Percentiles rank a stretch among this genome's conserved stretches.
phyloP scores from a whole-genome alignment of 2,329 filamentous ascomycete species.

The Diaporthe sp. region DNA sequence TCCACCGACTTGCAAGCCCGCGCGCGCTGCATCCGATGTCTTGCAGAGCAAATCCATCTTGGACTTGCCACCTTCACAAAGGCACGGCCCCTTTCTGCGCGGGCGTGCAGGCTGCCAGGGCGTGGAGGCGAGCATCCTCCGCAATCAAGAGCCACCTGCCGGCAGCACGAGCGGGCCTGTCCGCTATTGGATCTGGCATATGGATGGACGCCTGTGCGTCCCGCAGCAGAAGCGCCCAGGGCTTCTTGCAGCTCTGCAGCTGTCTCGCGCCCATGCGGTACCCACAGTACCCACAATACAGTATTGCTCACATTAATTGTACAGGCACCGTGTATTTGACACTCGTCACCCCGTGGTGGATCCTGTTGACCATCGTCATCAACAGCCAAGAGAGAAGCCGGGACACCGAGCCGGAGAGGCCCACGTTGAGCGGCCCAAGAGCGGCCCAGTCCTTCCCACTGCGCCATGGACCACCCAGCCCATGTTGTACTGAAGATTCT shows the following conservation, averaged over 20 bases:
- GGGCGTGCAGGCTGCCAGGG: too few relatives aligned
- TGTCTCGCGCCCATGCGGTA: constrained; percentile 1
- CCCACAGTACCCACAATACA: constrained; percentile 7
- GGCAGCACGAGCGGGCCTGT: constrained; percentile 32
- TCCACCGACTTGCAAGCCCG: constrained; percentile 8
- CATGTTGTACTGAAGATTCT: background rate
- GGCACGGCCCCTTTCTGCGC: constrained; percentile 19
- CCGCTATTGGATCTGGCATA: constrained; percentile 30
- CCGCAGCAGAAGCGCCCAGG: constrained; percentile 32
- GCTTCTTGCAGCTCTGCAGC: constrained; percentile 33
- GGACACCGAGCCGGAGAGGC: constrained; percentile 16
- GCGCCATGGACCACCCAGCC: background rate
- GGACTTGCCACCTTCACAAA: constrained; percentile 20
- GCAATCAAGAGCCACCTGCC: constrained; percentile 26
- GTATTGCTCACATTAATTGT: constrained; percentile 1
- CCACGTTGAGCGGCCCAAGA: constrained; percentile 6
- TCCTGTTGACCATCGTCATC: constrained; percentile 17
- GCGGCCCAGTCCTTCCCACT: background rate
- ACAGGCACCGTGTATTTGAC: constrained; percentile 1
- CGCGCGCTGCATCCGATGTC: constrained; percentile 27
- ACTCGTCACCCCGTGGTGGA: constrained; percentile 20
- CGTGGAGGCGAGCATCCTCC: constrained; percentile 8
- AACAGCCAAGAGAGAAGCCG: constrained; percentile 19
- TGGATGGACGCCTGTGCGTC: constrained; percentile 26
- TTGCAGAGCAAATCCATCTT: constrained; percentile 21